Evolutionary conservation across 441 rosid genomes (phyloP).

Genomic region (Aleurites moluccanus): DNA sequence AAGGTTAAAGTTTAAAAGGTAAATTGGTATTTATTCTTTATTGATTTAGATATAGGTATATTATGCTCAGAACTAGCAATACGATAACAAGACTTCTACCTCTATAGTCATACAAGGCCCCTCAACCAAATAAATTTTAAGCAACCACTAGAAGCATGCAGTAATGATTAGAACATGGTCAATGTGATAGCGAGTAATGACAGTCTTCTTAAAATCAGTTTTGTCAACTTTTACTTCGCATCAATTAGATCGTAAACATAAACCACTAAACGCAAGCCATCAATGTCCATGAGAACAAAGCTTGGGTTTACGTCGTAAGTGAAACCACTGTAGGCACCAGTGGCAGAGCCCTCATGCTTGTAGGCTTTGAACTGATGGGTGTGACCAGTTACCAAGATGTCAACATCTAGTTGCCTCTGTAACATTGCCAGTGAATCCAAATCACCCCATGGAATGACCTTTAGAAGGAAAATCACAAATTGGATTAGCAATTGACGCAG

Average conservation of each 20-base stretch:
- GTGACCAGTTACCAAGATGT: slow-evolving; percentile 84
- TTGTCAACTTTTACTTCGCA: slow-evolving; percentile 90
- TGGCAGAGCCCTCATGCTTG: slow-evolving; percentile 94
- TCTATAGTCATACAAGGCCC: neutral
- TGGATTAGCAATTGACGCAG: neutral
- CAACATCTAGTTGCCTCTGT: slow-evolving; percentile 83
- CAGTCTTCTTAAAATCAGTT: slow-evolving; percentile 82
- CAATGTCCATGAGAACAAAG: slow-evolving; percentile 89
- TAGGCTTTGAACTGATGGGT: slow-evolving; percentile 93
- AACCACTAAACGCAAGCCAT: slow-evolving; percentile 76
- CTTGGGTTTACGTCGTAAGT: slow-evolving; percentile 81
- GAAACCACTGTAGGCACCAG: slow-evolving; percentile 80
- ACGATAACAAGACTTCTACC: neutral
- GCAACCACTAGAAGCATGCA: neutral
- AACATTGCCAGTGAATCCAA: slow-evolving; percentile 88
- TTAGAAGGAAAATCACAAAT: neutral
- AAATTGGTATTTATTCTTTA: too few relatives aligned
- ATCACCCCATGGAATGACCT: slow-evolving; percentile 96
- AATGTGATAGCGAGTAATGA: slow-evolving; percentile 35
- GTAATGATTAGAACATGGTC: slow-evolving; percentile 2
- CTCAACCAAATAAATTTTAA: neutral
- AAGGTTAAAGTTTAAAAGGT: too few relatives aligned
- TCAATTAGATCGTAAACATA: slow-evolving; percentile 87
- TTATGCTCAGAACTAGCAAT: neutral
- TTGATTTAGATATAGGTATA: neutral